Evolutionary conservation across 208 protist species (phyloP), one percentile per base, ranked within the genome.

Genomic region (Balamuthia mandrillaris): DNA sequence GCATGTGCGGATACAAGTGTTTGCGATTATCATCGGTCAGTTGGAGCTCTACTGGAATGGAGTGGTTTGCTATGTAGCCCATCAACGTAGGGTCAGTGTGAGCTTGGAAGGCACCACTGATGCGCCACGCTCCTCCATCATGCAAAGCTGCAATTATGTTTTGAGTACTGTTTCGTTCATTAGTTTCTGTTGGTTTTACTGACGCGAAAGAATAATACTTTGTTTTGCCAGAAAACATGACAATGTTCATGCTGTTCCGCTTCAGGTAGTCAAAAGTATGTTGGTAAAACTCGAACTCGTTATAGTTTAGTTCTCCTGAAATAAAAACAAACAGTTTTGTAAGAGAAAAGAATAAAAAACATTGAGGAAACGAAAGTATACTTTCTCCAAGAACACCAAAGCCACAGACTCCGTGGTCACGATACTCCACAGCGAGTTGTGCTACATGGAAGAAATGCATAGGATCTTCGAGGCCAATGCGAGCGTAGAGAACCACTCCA

Each of bases 241-340:
- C 83, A 29, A 88, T 60, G 60, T 74, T 88, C 31, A 21, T 42
- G 58, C 79, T 83, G 70, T 86, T 56, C 7, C 47, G 58, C 68
- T 88, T 88, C 21, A 89, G 77, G 56, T 82, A 88, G 18, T 90
- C 83, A 49, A 90, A 90, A 10, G 86, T 87, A 84, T 54, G 37
- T n/a, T 37, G 5, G 83, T 88, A 88, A 54, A 86, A 88, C 60
- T 75, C 27, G 83, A 68, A 88, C 47, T 75, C 54, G 3, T 14
- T 27, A n/a, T 14, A 27, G 29, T 66, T 12, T 35, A 87, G 12
- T 12, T 87, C 77, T 31, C 60, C 77, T 83, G 6, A 5, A 33
- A 60, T 7, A 60, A 6, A 6, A 29, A 18, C 10, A 7, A 24
- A 6, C n/a, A 9, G 33, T 21, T 18, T 63, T 18, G 16, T 24